Evolutionary conservation across 2,329 filamentous ascomycete species (phyloP).

Genomic region (Byssochlamys sp.): DNA sequence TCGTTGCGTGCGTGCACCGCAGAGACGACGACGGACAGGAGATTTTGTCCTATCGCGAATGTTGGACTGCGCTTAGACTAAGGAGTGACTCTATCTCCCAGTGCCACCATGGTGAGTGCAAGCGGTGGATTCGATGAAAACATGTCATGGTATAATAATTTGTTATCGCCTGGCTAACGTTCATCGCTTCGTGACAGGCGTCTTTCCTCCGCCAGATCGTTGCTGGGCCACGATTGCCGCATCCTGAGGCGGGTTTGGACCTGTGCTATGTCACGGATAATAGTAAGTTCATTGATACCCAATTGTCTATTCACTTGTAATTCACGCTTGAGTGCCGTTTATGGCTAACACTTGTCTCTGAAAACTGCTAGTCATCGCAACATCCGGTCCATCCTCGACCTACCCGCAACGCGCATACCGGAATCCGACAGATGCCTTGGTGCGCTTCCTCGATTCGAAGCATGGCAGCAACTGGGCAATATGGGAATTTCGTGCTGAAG

Average conservation of each 20-base stretch:
- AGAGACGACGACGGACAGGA: neutral
- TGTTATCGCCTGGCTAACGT: neutral
- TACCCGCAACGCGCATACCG: conserved; percentile 89
- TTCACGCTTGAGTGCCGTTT: neutral
- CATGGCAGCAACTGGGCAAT: conserved; percentile 83
- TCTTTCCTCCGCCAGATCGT: conserved; percentile 83
- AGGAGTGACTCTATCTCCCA: neutral
- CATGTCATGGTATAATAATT: neutral
- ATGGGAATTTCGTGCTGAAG: conserved; percentile 95
- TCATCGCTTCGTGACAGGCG: conserved; percentile 37
- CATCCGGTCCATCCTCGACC: conserved; percentile 78
- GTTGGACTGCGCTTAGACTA: neutral
- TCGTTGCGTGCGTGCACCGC: neutral
- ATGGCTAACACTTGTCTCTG: conserved; percentile 6
- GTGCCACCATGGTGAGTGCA: neutral
- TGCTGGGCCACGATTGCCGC: conserved; percentile 71
- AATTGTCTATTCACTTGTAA: neutral
- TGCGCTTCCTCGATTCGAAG: conserved; percentile 75
- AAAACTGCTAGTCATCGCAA: conserved; percentile 46
- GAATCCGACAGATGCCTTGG: conserved; percentile 78
- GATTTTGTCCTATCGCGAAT: neutral
- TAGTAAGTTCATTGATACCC: conserved; percentile 29
- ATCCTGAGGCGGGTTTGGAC: conserved; percentile 80
- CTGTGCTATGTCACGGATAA: conserved; percentile 89
- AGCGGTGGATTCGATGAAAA: neutral